Evolutionary conservation across 2,329 filamentous ascomycete genomes (phyloP), one percentile per base, ranked within the genome.

Genomic region (Pyrenochaeta sp.): DNA sequence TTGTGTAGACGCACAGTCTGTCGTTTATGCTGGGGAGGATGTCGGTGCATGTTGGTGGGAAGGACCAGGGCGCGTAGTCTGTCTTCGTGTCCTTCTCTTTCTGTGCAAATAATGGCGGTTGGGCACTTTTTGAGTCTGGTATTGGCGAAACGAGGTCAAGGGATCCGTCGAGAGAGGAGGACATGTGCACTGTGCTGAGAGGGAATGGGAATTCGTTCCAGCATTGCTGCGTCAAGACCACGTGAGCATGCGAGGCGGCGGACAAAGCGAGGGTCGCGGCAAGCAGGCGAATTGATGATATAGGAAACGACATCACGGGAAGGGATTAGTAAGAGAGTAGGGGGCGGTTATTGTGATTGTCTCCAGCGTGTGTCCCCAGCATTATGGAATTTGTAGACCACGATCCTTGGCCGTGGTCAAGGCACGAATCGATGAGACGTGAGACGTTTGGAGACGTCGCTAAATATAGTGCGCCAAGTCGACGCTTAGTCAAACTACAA

Each of bases 1-100:
- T 52, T 8, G 66, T 69, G 43, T 67, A 71, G 3, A 66, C 48
- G 31, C 67, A 71, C 1, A 71, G 58, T 5, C 53, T 51, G n/a
- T 44, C 48, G 7, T 57, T 52, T 18, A 69, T 40, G 24, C 41
- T 51, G 18, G 47, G 27, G 11, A 68, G 51, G 2, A 46, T 9
- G 2, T 43, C 18, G 1, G 63, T 70, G 38, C 68, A 71, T 6
- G 56, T 27, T 15, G 63, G 64, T 13, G 44, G 31, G 26, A 63
- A 49, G 1, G 66, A 52, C 68, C 67, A 71, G 11, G 55, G 55
- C 3, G 27, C 32, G 15, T 51, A 44, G 2, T 37, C 15, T n/a
- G 26, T 13, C 19, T 34, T 27, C 18, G 17, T 14, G 10, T 31
- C 23, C 15, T 14, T 23, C n/a, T n/a, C n/a, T n/a, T n/a, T n/a